Conservation (phyloP, 805 yeast genomes). For the Debaryomyces tyrocola region DNA sequence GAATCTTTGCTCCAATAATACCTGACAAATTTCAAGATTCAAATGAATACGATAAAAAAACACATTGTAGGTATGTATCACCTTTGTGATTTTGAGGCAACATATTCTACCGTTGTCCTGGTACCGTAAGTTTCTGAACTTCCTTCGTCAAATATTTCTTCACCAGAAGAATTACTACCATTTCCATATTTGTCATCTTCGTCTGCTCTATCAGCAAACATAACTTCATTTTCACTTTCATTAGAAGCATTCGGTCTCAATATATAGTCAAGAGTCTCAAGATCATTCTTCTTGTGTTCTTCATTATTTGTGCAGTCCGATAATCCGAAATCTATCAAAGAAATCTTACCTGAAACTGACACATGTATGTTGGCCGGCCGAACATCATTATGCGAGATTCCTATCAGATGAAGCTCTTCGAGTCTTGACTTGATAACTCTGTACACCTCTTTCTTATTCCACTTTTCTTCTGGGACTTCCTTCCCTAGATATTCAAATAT, state of each 20-base stretch:
- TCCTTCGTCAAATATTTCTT: no score
- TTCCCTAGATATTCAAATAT: conserved; percentile 1
- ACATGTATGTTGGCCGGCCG: conserved; percentile 1
- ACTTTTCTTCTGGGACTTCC: not conserved
- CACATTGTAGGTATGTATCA: no score
- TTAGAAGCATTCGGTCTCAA: not conserved
- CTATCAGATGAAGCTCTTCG: conserved; percentile 2
- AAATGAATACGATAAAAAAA: no score
- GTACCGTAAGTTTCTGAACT: no score
- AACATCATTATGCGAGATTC: conserved; percentile 2
- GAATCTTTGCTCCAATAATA: no score
- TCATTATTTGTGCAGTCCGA: conserved; percentile 1
- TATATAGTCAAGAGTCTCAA: not conserved
- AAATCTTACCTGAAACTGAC: not conserved
- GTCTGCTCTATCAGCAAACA: no score
- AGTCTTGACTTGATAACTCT: not conserved
- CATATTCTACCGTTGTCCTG: no score
- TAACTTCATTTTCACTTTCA: no score
- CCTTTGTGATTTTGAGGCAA: no score
- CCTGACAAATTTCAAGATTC: no score
- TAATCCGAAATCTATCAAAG: conserved; percentile 3
- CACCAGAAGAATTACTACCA: no score
- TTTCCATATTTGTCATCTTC: no score
- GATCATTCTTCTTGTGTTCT: conserved; percentile 1
- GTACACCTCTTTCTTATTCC: not conserved